Base-by-base conservation (phyloP, 495 filamentous ascomycete species). In the Glonium stellatum region DNA sequence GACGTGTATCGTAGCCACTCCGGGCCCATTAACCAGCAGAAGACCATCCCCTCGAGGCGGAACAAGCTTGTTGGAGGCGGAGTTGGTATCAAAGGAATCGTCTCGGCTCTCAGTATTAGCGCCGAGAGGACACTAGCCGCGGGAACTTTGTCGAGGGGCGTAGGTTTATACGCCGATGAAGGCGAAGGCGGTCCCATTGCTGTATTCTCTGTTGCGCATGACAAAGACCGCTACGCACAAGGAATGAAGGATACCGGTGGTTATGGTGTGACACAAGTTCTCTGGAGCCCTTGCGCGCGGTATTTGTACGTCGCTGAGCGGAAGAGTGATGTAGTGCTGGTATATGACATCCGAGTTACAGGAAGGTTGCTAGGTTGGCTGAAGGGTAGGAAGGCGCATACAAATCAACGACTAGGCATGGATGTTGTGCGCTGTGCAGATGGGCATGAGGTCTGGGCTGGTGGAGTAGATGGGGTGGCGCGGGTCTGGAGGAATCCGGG, bases 291-390 rank as follows among this genome's bases (percentile, higher is more conserved):
- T 0, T 92, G 90, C 75, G 92, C 89, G n/a, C 76, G 83, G 60
- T 97, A 96, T 73, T 73, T 98, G 35, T 85, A 89, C 66, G 82
- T 95, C 15, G 87, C 84, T n/a, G 95, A 97, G 77, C 80, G 95
- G 36, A 83, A 82, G 65, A 86, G 89, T 53, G 77, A 81, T 41
- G 86, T 84, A 5, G 69, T 96, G 10, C 69, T 88, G 53, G 79
- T 96, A 1, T 97, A 91, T 74, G 93, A 98, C 74, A 77, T 97
- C 27, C 80, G 95, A 13, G 86, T 86, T 5, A 81, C 82, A 8
- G 81, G 86, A 0, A 78, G 82, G 64, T 71, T 86, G 65, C 74
- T 98, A 6, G 85, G 83, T 15, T 84, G 80, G 73, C 75, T 97
- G 54, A 75, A 73, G 13, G 90, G 92, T 0, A 80, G 93, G 34